Percentiles rank a stretch among this genome's conserved stretches.
phyloP scores from a whole-genome alignment of 495 filamentous ascomycete species.

The Tuber microsphaerosporum region DNA sequence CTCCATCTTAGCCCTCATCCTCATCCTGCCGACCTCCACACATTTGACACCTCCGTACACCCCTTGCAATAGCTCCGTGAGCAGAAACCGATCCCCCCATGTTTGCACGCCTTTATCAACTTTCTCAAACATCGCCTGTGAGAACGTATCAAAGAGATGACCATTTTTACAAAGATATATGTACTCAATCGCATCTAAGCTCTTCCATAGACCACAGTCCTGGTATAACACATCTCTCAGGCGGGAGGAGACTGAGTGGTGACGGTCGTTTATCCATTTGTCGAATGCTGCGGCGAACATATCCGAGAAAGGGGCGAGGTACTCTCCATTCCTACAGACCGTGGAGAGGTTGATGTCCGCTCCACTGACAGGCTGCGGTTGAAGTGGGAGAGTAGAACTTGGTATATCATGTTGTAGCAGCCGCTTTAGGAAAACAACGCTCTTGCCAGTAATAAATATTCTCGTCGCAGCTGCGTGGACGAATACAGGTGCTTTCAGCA shows the following conservation, averaged over 20 bases:
- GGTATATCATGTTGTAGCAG: slow-evolving; percentile 47
- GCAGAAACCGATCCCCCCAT: slow-evolving; percentile 76
- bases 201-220: slow-evolving; percentile 58
- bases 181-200: slow-evolving; percentile 60
- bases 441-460: slow-evolving; percentile 83
- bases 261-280: slow-evolving; percentile 62
- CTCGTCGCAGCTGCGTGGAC: slow-evolving; percentile 58
- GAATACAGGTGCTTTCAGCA: slow-evolving; percentile 63
- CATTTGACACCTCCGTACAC: slow-evolving; percentile 52
- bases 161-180: slow-evolving; percentile 72
- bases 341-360: slow-evolving; percentile 51
- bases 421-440: slow-evolving; percentile 68
- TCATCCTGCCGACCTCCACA: slow-evolving; percentile 56
- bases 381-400: background rate
- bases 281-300: slow-evolving; percentile 64
- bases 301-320: slow-evolving; percentile 65
- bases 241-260: slow-evolving; percentile 58
- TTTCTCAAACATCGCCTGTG: slow-evolving; percentile 65
- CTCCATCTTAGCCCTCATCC: slow-evolving; percentile 39
- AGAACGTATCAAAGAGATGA: slow-evolving; percentile 54
- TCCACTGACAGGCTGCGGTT: slow-evolving; percentile 32
- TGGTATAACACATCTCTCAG: slow-evolving; percentile 61
- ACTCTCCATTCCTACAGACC: slow-evolving; percentile 47
- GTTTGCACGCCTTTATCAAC: slow-evolving; percentile 58
- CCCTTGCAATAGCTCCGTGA: slow-evolving; percentile 70